phyloP scores from a whole-genome alignment of 129 eudicot species.

The Saussurea involucrata region DNA sequence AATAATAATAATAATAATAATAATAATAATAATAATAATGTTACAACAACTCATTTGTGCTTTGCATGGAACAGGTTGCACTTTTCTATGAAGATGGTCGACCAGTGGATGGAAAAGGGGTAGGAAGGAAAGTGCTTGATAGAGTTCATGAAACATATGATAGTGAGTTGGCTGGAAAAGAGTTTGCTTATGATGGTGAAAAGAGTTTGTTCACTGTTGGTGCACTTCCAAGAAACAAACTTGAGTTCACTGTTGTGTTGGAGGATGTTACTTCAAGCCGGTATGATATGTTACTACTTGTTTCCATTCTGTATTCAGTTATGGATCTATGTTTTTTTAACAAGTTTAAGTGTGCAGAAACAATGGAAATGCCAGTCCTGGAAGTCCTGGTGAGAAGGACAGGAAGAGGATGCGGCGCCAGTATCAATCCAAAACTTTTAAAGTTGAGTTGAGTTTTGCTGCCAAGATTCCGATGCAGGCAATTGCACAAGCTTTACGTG shows the following conservation, averaged over 20 bases:
- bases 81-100: constrained; percentile 89
- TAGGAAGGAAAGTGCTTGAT: constrained; percentile 82
- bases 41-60: not conserved
- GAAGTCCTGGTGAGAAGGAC: constrained; percentile 35
- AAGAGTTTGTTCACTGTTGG: constrained; percentile 90
- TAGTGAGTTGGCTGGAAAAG: constrained; percentile 67
- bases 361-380: constrained; percentile 44
- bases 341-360: constrained; percentile 11
- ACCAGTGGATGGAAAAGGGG: constrained; percentile 82
- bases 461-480: constrained; percentile 76
- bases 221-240: constrained; percentile 78
- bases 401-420: constrained; percentile 52
- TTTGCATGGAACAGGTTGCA: constrained; percentile 52
- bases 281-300: constrained; percentile 5
- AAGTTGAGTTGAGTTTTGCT: constrained; percentile 69
- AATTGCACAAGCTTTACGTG: constrained; percentile 57
- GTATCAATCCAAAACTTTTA: constrained; percentile 55
- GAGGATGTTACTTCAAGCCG: constrained; percentile 69
- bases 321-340: not conserved
- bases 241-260: constrained; percentile 82
- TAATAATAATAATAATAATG: too few species aligned
- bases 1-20: too few species aligned
- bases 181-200: constrained; percentile 94
- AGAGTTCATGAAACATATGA: constrained; percentile 66
- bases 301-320: not conserved